phyloP scores from a whole-genome alignment of 225 moss, liverwort and hornwort species.

The Asterella californica region DNA sequence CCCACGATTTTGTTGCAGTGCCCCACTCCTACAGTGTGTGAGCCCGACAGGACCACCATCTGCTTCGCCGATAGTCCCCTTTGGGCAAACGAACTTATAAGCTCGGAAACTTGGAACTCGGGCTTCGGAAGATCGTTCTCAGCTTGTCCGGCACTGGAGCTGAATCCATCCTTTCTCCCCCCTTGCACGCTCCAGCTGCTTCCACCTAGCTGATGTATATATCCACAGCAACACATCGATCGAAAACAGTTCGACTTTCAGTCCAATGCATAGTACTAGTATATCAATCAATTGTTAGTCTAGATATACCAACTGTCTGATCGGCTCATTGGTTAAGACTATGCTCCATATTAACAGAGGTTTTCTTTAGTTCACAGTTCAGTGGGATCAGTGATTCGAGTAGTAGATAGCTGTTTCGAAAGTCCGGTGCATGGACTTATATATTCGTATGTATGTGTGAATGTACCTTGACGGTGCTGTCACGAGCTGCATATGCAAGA shows the following conservation, averaged over 20 bases:
- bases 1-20: background rate
- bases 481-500: background rate
- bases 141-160: background rate
- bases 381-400: too few species aligned
- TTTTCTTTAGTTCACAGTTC: background rate
- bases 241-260: too few species aligned
- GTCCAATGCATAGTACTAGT: too few species aligned
- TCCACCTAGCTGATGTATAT: background rate
- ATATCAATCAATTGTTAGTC: too few species aligned
- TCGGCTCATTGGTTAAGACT: too few species aligned
- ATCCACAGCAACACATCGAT: too few species aligned
- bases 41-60: constrained; percentile 12
- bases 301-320: background rate
- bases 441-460: too few species aligned
- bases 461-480: background rate
- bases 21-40: constrained; percentile 5
- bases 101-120: background rate
- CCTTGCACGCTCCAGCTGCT: background rate
- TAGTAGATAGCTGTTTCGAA: too few species aligned
- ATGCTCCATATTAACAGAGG: too few species aligned
- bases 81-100: background rate
- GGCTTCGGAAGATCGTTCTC: background rate
- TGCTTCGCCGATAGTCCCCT: background rate
- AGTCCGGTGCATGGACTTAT: too few species aligned
- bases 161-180: background rate